Conservation (phyloP, 2,329 filamentous ascomycete species). For the Fusarium hostae region DNA sequence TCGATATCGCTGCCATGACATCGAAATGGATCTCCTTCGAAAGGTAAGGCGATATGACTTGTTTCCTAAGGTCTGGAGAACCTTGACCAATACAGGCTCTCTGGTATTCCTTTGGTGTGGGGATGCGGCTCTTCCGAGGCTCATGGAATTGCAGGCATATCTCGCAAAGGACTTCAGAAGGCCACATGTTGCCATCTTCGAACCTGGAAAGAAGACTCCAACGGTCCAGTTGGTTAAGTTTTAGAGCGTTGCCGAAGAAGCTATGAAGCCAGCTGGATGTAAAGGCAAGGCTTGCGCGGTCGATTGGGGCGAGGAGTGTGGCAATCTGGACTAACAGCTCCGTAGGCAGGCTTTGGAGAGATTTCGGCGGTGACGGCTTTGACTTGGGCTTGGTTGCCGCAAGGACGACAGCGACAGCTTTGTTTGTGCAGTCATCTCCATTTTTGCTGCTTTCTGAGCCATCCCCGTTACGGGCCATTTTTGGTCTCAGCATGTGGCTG, state of each 20-base stretch:
- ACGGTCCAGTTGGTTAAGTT: rapidly evolving
- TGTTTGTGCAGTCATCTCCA: not conserved
- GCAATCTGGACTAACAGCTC: not conserved
- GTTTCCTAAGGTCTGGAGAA: rapidly evolving
- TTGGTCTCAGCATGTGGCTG: no score
- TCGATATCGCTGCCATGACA: not conserved
- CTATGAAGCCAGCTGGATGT: not conserved
- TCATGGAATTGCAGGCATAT: not conserved
- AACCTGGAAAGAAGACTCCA: not conserved
- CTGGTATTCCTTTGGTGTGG: rapidly evolving
- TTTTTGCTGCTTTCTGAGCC: rapidly evolving
- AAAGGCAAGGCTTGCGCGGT: not conserved
- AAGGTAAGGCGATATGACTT: not conserved
- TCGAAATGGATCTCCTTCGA: not conserved
- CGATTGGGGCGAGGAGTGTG: not conserved
- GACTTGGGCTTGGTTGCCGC: not conserved
- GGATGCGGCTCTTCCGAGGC: not conserved
- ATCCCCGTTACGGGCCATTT: rapidly evolving
- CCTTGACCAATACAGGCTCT: not conserved
- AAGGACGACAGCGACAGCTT: rapidly evolving
- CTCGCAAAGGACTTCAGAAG: not conserved
- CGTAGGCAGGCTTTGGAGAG: not conserved
- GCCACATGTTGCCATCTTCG: not conserved
- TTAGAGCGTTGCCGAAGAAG: not conserved
- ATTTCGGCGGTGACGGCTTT: rapidly evolving